Percentiles rank a stretch among this genome's conserved stretches.
These are phyloP conservation scores for Starmerella bombi DNA, from an alignment of 805 yeast genomes.

Conservation along the genomic window DNA sequence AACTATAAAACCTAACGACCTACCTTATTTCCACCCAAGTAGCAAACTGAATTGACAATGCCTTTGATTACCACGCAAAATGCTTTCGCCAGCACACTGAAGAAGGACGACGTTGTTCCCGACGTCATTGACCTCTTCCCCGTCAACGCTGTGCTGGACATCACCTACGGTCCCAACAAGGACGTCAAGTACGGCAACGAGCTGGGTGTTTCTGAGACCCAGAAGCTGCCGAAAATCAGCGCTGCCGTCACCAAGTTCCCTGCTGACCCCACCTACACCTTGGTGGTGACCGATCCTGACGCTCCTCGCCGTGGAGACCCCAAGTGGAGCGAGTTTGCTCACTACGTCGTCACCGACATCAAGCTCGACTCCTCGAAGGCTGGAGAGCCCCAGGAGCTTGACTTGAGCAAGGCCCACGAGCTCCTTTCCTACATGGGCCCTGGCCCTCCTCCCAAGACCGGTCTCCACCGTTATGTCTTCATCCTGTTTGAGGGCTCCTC, in stretches of 20 bases:
- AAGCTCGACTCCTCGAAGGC: conserved; percentile 22
- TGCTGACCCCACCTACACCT: conserved; percentile 45
- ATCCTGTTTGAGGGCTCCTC: conserved; percentile 41
- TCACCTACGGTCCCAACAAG: conserved; percentile 40
- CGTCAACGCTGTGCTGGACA: conserved; percentile 36
- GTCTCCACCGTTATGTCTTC: conserved; percentile 77
- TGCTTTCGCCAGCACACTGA: conserved; percentile 29
- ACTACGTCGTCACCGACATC: conserved; percentile 43
- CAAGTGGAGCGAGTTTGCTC: conserved; percentile 81
- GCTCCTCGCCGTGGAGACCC: conserved; percentile 76
- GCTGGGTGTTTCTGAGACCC: conserved; percentile 51
- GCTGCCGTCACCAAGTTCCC: conserved; percentile 44
- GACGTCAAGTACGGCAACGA: conserved; percentile 74
- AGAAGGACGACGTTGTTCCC: conserved; percentile 33
- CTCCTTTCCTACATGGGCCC: conserved; percentile 62
- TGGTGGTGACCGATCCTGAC: conserved; percentile 84
- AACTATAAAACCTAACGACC: neutral
- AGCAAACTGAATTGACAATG: conserved; percentile 9
- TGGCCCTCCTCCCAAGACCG: conserved; percentile 79
- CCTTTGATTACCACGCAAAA: conserved; percentile 26
- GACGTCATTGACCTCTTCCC: conserved; percentile 29
- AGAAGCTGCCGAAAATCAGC: conserved; percentile 49
- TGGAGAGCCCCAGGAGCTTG: conserved; percentile 22
- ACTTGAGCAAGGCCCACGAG: conserved; percentile 31
- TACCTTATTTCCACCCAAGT: neutral